Evolutionary conservation across 305 asterid species (phyloP), one percentile per base, ranked within the genome.

Genomic region (Andrographis paniculata): DNA sequence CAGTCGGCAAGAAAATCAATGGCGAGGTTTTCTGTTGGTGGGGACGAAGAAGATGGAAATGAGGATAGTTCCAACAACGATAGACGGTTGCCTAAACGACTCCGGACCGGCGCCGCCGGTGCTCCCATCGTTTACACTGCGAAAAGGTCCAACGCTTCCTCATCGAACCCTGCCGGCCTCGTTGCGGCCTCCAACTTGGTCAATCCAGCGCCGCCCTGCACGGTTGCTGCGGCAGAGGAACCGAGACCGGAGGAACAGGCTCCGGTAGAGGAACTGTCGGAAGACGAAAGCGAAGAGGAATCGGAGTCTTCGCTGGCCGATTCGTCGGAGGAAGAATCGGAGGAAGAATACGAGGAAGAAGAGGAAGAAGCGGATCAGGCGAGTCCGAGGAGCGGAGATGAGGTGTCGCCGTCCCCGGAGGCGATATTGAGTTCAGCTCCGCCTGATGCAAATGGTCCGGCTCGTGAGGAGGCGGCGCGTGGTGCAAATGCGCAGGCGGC

Each of bases 211-310:
- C 33, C 14, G 5, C 18, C 22, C 13, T 14, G 10, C 9, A 7
- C 23, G 45, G 22, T n/a, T 19, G 48, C 48, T 43, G 30, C 48
- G 11, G 16, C 17, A 13, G 19, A 9, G 12, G 14, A 14, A 6
- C 7, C 4, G n/a, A 21, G 45, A 18, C 22, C 45, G 14, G 45
- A 41, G 21, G 45, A 9, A 7, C 22, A 17, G 17, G 15, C 11
- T 11, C 9, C 11, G 14, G 17, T 21, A n/a, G 31, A 43, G 12
- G 33, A 20, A 21, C 17, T 38, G 21, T 50, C 49, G 23, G 48
- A 33, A 20, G 59, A 40, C 35, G 58, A 27, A 17, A 40, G 40
- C 58, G 40, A 23, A 17, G 48, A 51, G 37, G 47, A 39, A 39
- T 20, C 37, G 30, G 56, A 50, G 18, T 2, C 5, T 10, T 9